Conservation (phyloP, 2,329 filamentous ascomycete genomes). For the Pseudocercospora musae region DNA sequence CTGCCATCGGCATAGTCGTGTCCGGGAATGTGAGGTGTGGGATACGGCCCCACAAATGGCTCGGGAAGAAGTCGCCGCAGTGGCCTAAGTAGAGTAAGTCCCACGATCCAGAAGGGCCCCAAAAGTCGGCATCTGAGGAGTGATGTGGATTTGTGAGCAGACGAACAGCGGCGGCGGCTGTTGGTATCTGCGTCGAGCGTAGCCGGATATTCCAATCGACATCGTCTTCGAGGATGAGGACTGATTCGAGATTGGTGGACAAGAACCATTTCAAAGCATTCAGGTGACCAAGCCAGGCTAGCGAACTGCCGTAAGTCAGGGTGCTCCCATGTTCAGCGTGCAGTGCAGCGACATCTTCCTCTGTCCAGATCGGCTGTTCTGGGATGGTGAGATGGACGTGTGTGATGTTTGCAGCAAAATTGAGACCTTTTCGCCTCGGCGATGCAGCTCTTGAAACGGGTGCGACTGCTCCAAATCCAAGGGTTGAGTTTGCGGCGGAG, state of each 20-base stretch:
- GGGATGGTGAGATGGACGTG: conserved; percentile 40
- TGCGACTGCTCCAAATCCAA: conserved; percentile 37
- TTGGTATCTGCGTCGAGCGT: conserved; percentile 42
- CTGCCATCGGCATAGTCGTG: conserved; percentile 36
- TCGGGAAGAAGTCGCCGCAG: conserved; percentile 41
- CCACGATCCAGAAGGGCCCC: conserved; percentile 39
- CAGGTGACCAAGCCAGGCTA: conserved; percentile 44
- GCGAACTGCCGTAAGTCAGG: conserved; percentile 37
- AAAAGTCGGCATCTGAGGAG: conserved; percentile 32
- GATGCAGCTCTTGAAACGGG: conserved; percentile 39
- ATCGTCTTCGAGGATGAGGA: conserved; percentile 46
- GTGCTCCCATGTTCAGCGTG: conserved; percentile 29
- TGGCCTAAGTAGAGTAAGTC: conserved; percentile 42
- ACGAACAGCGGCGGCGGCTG: conserved; percentile 41
- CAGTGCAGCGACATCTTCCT: conserved; percentile 33
- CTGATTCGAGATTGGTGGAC: conserved; percentile 40
- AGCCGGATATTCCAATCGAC: conserved; percentile 47
- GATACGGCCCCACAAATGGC: conserved; percentile 21
- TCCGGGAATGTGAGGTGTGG: conserved; percentile 29
- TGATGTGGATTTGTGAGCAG: conserved; percentile 32
- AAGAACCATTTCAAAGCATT: conserved; percentile 41
- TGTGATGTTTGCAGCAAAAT: conserved; percentile 40
- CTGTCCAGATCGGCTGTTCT: conserved; percentile 38
- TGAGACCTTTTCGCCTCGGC: conserved; percentile 34
- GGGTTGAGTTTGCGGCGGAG: neutral